These are phyloP conservation scores for Populus deltoides DNA, from an alignment of 345 rosid species.

Conservation along the genomic window DNA sequence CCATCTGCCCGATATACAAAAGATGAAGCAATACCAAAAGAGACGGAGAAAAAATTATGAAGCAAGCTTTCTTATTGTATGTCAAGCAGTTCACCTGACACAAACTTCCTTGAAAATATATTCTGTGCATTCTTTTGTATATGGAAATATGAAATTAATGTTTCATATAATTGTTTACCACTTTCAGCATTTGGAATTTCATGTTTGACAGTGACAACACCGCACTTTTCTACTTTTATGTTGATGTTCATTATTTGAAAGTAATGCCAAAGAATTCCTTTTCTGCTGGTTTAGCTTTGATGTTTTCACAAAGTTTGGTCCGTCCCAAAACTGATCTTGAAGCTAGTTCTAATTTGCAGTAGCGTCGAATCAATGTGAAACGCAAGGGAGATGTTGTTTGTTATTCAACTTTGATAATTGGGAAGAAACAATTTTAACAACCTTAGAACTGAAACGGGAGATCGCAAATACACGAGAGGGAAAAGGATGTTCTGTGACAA, in stretches of 20 bases:
- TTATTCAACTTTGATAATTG: not conserved
- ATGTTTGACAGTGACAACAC: not conserved
- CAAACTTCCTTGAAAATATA: conserved; percentile 13
- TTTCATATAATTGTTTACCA: conserved; percentile 12
- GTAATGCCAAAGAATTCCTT: not conserved
- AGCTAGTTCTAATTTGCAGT: not conserved
- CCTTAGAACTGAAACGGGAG: not conserved
- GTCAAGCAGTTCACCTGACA: conserved; percentile 1
- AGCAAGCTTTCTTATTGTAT: conserved; percentile 3
- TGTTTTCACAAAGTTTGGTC: not conserved
- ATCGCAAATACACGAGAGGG: too few relatives aligned
- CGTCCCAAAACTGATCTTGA: not conserved
- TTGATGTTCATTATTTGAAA: not conserved
- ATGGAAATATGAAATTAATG: conserved; percentile 24
- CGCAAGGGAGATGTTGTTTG: not conserved
- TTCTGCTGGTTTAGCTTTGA: not conserved
- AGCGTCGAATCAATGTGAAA: not conserved
- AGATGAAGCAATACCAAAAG: not conserved
- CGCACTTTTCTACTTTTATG: not conserved
- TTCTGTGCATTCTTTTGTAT: conserved; percentile 63
- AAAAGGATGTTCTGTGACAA: too few relatives aligned
- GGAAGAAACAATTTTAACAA: not conserved
- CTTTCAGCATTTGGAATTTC: conserved; percentile 4
- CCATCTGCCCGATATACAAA: not conserved
- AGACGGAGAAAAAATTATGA: not conserved